Evolutionary conservation across 2,329 filamentous ascomycete genomes (phyloP).

Genomic region (Phyllachora maydis): DNA sequence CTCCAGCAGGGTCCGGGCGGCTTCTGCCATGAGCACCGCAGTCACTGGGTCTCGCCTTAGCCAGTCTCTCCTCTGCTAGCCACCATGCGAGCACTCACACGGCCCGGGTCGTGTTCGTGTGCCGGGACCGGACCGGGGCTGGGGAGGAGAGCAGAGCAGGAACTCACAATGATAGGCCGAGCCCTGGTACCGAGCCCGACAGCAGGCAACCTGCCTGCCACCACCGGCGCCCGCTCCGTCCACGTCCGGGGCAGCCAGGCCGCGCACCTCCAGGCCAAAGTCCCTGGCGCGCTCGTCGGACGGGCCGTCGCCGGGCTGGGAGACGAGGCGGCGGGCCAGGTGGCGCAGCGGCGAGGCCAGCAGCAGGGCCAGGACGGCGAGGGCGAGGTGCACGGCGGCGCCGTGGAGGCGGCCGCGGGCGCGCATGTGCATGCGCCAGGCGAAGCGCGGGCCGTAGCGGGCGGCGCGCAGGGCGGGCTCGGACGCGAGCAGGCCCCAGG

Average conservation of each 20-base stretch:
- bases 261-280: constrained; percentile 42
- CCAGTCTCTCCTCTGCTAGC: constrained; percentile 1
- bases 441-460: constrained; percentile 44
- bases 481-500: constrained; percentile 36
- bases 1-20: constrained; percentile 41
- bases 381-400: constrained; percentile 23
- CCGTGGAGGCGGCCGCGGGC: constrained; percentile 15
- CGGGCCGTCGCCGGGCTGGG: constrained; percentile 33
- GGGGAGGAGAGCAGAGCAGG: not conserved
- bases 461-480: too few relatives aligned
- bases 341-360: constrained; percentile 24
- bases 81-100: not conserved
- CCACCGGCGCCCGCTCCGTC: constrained; percentile 8
- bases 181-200: constrained; percentile 33
- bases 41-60: constrained; percentile 27
- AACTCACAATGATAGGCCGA: constrained; percentile 43
- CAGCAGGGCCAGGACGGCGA: constrained; percentile 21
- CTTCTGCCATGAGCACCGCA: constrained; percentile 40
- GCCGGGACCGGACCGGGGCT: not conserved
- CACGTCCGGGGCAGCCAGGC: constrained; percentile 38
- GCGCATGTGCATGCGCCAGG: too few relatives aligned
- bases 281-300: constrained; percentile 28
- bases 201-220: constrained; percentile 29
- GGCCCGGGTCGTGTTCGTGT: too few relatives aligned
- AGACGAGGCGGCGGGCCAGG: constrained; percentile 20